Base-by-base conservation (phyloP, 306 rosid species). In the Citrullus amarus region DNA sequence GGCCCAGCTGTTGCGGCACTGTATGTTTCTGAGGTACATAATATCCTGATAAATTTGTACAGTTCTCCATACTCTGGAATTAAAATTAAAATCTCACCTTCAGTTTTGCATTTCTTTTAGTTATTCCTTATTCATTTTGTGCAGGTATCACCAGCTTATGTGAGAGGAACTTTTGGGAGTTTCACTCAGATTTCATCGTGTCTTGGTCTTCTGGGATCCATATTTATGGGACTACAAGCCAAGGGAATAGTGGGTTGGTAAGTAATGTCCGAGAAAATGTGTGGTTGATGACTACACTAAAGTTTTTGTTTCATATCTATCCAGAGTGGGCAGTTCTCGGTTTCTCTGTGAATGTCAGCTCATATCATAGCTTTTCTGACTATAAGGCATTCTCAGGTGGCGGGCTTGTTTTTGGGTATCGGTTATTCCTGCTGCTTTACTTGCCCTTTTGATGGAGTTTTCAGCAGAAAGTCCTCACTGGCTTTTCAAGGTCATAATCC, bases 391-490 rank as follows among this genome's bases (percentile, higher is more conserved):
- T 78, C 80, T 84, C 88, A 95, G 97, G 98, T 95, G 98, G 98
- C 96, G 98, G 59, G 87, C 89, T 82, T 95, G 98, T 85, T 95
- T 95, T 83, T 85, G 96, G 97, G 84, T 86, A 77, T 92, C 98
- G 9, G 79, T 80, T 83, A 85, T 95, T 83, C 98, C 98, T 77
- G 95, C 98, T 48, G 92, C 91, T 65, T 75, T 81, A 86, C 96
- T 95, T 80, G 91, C 88, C 50, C 46, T 88, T 81, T 91, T 86
- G 80, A 95, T 95, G 97, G 20, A 83, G 43, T 89, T 90, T 84
- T 95, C 97, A 72, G 93, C 96, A 22, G 98, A 95, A 87, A 87
- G 92, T 89, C 98, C 98, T 8, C 92, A 89, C 81, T 95, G 98
- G 98, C 84, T 95, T 61, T 89, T 87, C 80, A 95, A 95, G 97